These are phyloP conservation scores for Aspergillus fischeri DNA, from an alignment of 2,329 filamentous ascomycete species.

Conservation along the genomic window DNA sequence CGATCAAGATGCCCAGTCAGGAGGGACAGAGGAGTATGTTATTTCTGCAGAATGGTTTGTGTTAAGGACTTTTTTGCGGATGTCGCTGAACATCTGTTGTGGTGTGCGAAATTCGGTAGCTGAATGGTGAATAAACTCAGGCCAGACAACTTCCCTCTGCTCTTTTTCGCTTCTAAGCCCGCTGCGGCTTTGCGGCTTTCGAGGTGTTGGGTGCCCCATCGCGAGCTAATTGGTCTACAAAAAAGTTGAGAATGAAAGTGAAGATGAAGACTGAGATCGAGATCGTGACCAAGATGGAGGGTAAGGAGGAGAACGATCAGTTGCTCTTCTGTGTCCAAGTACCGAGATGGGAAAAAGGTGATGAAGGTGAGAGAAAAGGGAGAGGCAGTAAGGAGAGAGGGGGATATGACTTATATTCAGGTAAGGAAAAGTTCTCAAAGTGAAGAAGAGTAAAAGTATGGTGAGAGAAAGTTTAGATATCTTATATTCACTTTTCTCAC, in stretches of 20 bases:
- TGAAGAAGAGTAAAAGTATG: too few species aligned
- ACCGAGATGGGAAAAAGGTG: too few species aligned
- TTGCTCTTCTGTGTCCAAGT: too few species aligned
- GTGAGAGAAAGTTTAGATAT: too few species aligned
- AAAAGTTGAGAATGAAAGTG: background rate
- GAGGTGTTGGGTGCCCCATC: background rate
- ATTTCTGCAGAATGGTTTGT: background rate
- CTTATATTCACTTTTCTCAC: too few species aligned
- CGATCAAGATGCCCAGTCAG: background rate
- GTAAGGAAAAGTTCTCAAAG: background rate
- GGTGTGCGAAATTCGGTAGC: background rate
- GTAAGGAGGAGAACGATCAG: too few species aligned
- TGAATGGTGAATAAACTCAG: background rate
- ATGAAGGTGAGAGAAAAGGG: background rate
- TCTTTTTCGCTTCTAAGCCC: background rate
- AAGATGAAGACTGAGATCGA: background rate
- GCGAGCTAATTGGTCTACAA: background rate
- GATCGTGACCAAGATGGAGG: background rate
- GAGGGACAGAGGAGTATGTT: background rate
- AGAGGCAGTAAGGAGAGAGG: background rate
- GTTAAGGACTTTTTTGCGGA: background rate
- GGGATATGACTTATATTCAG: background rate
- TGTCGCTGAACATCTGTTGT: background rate
- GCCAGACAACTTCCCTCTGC: background rate
- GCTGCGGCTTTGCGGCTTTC: background rate